A percentile compares a stretch with the other conserved stretches of the same genome.
These are phyloP conservation scores for Botrytis sinoallii DNA, from an alignment of 2,329 filamentous ascomycete genomes.

Conservation along the genomic window DNA sequence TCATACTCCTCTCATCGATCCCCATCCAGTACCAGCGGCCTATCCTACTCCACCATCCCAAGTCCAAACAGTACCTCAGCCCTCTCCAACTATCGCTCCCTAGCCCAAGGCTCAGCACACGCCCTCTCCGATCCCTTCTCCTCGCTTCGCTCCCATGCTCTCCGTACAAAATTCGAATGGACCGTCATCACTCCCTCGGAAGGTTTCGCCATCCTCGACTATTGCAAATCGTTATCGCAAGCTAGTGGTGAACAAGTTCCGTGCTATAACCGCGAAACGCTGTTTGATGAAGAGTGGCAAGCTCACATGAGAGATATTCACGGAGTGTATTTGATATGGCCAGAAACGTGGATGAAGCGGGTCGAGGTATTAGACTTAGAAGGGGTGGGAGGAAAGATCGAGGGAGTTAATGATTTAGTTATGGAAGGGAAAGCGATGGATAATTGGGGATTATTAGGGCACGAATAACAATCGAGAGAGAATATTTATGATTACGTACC, in stretches of 20 bases:
- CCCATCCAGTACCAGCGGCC: conserved; percentile 20
- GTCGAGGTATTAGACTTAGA: conserved; percentile 36
- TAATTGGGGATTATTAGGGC: not conserved
- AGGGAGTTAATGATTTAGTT: conserved; percentile 33
- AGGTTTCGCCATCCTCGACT: conserved; percentile 33
- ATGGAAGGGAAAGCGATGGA: conserved; percentile 26
- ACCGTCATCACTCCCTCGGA: conserved; percentile 32
- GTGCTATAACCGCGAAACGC: conserved; percentile 35
- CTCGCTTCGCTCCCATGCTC: conserved; percentile 30
- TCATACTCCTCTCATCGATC: conserved; percentile 22
- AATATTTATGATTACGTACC: not conserved
- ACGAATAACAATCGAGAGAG: not conserved
- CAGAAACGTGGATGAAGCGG: conserved; percentile 36
- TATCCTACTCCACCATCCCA: conserved; percentile 25
- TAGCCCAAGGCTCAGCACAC: not conserved
- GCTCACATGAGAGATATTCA: conserved; percentile 36
- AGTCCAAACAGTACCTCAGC: conserved; percentile 13
- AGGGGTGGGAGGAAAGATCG: conserved; percentile 34
- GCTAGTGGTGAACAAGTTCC: conserved; percentile 22
- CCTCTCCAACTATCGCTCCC: not conserved
- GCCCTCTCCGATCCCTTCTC: conserved; percentile 28
- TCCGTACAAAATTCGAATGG: conserved; percentile 34
- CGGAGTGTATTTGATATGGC: conserved; percentile 35
- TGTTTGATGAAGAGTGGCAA: conserved; percentile 37
- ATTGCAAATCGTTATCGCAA: conserved; percentile 29